Base-by-base conservation (phyloP, 768 basidiomycete species). In the Naganishia antarctica region DNA sequence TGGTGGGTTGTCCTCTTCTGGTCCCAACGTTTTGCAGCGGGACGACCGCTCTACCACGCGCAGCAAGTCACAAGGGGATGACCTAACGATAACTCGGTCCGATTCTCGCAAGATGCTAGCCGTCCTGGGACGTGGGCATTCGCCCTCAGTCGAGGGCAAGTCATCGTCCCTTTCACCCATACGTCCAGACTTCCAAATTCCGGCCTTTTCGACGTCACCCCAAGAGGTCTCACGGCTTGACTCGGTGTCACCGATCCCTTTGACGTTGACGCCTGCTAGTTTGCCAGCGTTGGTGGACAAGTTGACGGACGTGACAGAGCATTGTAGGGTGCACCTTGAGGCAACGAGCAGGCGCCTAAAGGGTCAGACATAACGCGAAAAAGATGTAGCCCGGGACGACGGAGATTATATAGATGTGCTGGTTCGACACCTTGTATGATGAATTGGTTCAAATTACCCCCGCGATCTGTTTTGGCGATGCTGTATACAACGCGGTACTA, bases 61-160 rank as follows among this genome's bases (percentile, higher is more conserved):
- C 29, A 32, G 40, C n/a, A 15, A 4, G 49, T 21, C 37, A 44
- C 37, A 12, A n/a, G 43, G 43, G 6, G 43, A 44, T 9, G 50
- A 63, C 18, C 40, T 28, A 21, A 63, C 62, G 18, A 63, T 63
- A 23, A 51, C 49, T 1, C 12, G 62, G 18, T 63, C 62, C 23
- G 62, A 63, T 34, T 63, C 62, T 23, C 44, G 62, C 16, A 51
- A 51, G 34, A 51, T 63, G 37, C 32, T 63, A 2, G 49, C 62
- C 21, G 51, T 21, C 21, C 43, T 63, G 15, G 62, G 62, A 15
- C 53, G 53, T 6, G 53, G 53, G 1, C 53, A 13, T 2, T 57
- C 53, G 23, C 53, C 53, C 37, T 34, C 53, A 12, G n/a, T 41
- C 21, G 53, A 40, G 4, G 37, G 21, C 18, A 57, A 57, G 53